Base-by-base conservation (phyloP, 2,329 filamentous ascomycete species). In the Leptosphaerulina australis region DNA sequence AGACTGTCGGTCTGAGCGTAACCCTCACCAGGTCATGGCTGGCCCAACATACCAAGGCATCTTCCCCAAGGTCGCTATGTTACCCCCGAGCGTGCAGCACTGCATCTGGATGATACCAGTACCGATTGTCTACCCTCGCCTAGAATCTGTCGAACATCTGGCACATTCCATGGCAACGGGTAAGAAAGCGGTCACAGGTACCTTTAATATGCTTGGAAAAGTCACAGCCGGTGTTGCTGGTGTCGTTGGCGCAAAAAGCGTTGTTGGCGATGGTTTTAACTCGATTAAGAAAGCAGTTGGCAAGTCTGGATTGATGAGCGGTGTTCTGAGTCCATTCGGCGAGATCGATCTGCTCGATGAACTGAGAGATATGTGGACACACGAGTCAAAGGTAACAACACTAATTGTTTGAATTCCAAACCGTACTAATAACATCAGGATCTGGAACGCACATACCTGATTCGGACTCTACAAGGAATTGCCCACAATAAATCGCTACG, bases 31-130 rank as follows among this genome's bases (percentile, higher is more conserved):
- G 64, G 94, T 99, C 45, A 88, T 99, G 82, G 93, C 93, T 4
- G 94, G 94, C 0, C 91, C 92, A 34, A 97, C 94, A 1, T 99
- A 99, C 69, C 94, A 99, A 73, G 94, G 94, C 26, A 83, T 99
- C 18, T 97, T 99, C 75, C 94, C 94, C 34, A 97, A 97, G 73
- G 85, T 99, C 24, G 93, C 91, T 1, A 88, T 89, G 64, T 77
- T 99, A 3, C 94, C 94, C 0, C 88, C 91, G 0, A 94, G 88
- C 63, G 91, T 99, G 8, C 94, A 99, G 74, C 94, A 99, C 72
- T 97, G 93, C 67, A 85, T 99, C 50, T 94, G 92, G 89, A 95
- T 97, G 87, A 74, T 97, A 9, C 90, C 93, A 0, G 91, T 97
- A 5, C 94, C 94, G 0, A 73, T 97, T 15, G 78, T 97, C 30